These are phyloP conservation scores for Trametes villosa DNA, from an alignment of 768 basidiomycete genomes.

Conservation along the genomic window DNA sequence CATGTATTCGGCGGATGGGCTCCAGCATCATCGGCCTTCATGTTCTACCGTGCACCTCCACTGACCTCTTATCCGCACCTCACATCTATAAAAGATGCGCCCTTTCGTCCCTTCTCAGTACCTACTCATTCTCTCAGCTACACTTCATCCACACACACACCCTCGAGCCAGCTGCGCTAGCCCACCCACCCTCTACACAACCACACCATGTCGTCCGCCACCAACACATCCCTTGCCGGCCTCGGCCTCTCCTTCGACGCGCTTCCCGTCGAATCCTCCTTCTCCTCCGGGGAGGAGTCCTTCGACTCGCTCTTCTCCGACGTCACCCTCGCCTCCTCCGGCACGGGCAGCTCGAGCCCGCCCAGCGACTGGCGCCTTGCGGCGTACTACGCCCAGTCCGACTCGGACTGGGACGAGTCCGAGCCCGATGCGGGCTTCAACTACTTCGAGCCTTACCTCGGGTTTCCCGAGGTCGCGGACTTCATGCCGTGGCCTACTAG, in stretches of 20 bases:
- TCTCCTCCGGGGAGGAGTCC: constrained; percentile 11
- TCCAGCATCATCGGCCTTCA: neutral
- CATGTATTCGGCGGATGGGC: too few species aligned
- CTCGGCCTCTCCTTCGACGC: constrained; percentile 17
- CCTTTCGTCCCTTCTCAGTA: neutral
- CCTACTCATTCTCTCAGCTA: neutral
- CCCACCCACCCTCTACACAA: neutral
- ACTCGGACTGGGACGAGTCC: neutral
- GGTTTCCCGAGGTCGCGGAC: neutral
- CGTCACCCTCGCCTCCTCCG: neutral
- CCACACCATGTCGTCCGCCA: constrained; percentile 2
- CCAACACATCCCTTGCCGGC: constrained; percentile 9
- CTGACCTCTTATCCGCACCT: constrained; percentile 1
- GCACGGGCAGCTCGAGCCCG: neutral
- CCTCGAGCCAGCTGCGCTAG: constrained; percentile 1
- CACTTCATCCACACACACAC: neutral
- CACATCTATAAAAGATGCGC: constrained; percentile 2
- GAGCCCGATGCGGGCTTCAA: constrained; percentile 4
- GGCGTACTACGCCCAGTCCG: neutral
- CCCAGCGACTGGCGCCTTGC: neutral
- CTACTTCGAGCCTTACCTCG: constrained; percentile 8
- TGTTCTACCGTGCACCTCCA: neutral
- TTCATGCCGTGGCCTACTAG: constrained; percentile 18
- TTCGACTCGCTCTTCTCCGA: constrained; percentile 13
- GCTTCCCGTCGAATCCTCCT: neutral